These are phyloP conservation scores for Hyphopichia buzzinii DNA, from an alignment of 1,139 yeast genomes.

Conservation along the genomic window DNA sequence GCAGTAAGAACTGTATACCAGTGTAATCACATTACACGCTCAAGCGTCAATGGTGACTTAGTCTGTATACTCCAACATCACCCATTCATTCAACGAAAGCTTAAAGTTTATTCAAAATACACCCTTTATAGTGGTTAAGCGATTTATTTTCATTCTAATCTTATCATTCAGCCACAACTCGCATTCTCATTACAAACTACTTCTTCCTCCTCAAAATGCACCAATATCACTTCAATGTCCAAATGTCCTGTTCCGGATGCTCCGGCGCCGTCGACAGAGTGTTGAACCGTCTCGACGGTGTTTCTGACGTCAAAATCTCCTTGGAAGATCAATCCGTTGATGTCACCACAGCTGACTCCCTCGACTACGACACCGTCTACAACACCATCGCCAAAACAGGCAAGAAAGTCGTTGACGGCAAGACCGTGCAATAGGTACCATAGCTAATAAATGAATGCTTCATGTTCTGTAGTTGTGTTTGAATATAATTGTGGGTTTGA, in stretches of 20 bases:
- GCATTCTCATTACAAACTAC: not conserved
- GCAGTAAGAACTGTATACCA: no score
- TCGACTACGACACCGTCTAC: conserved; percentile 73
- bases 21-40: no score
- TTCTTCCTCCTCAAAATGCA: conserved; percentile 20
- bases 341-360: conserved; percentile 55
- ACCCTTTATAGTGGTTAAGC: no score
- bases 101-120: no score
- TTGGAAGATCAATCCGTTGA: conserved; percentile 81
- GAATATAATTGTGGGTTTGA: no score
- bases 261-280: conserved; percentile 85
- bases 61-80: no score
- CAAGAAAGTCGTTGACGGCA: conserved; percentile 72
- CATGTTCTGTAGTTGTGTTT: no score
- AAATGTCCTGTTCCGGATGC: conserved; percentile 86
- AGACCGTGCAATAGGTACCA: conserved; percentile 29
- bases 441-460: no score
- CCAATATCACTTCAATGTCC: conserved; percentile 72
- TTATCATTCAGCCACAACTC: no score
- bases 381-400: conserved; percentile 88
- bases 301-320: conserved; percentile 67
- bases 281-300: conserved; percentile 70
- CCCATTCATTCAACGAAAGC: no score
- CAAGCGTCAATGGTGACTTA: no score
- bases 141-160: no score